Conservation (phyloP, 2,329 filamentous ascomycete species). For the Epicoccum sorghinum region DNA sequence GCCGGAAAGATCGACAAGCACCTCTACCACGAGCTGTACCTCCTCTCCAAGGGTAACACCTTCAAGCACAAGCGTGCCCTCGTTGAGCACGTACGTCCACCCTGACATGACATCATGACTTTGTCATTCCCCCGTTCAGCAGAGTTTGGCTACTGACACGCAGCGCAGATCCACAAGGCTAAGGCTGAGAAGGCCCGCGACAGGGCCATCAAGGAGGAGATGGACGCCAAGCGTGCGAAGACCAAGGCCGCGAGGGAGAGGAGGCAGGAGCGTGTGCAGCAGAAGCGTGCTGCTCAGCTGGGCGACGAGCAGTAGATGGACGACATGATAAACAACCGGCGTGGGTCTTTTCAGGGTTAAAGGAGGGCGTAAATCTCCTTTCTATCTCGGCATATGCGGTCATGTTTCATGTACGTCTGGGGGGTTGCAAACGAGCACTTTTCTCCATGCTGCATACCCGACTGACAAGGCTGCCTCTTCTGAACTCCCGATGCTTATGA, state of each 20-base stretch:
- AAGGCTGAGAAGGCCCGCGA: slow-evolving; percentile 99
- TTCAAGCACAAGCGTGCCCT: slow-evolving; percentile 99
- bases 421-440: slow-evolving; percentile 47
- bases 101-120: slow-evolving; percentile 49
- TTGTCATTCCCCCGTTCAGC: slow-evolving; percentile 23
- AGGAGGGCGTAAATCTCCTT: slow-evolving; percentile 49
- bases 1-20: slow-evolving; percentile 99
- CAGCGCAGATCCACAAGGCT: slow-evolving; percentile 92
- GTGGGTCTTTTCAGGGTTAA: slow-evolving; percentile 51
- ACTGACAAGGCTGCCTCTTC: slow-evolving; percentile 43
- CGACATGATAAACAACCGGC: slow-evolving; percentile 49
- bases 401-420: slow-evolving; percentile 53
- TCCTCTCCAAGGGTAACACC: slow-evolving; percentile 99
- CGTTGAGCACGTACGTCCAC: slow-evolving; percentile 93
- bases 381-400: slow-evolving; percentile 51
- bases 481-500: slow-evolving; percentile 43
- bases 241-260: slow-evolving; percentile 99
- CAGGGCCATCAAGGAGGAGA: slow-evolving; percentile 96
- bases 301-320: slow-evolving; percentile 64
- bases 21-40: slow-evolving; percentile 99
- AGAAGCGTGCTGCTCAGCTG: slow-evolving; percentile 87
- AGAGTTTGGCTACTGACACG: slow-evolving; percentile 33
- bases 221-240: slow-evolving; percentile 99
- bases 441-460: slow-evolving; percentile 46
- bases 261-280: slow-evolving; percentile 87